phyloP scores from a whole-genome alignment of 805 yeast genomes.

The Cyberlindnera euphorbiiphila region DNA sequence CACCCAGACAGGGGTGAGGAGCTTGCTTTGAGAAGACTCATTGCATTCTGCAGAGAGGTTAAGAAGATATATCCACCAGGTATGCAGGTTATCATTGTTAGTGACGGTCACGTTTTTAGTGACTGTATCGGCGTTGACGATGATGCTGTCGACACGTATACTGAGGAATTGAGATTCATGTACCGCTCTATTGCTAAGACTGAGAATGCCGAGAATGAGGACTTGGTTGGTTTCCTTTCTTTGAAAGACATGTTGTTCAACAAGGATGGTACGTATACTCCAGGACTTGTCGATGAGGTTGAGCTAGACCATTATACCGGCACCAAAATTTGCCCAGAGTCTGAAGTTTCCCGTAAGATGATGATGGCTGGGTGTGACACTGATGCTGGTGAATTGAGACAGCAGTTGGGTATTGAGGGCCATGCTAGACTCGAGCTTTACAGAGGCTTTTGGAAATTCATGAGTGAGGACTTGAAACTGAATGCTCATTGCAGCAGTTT shows the following conservation, averaged over 20 bases:
- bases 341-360: constrained; percentile 38
- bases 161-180: constrained; percentile 40
- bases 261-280: constrained; percentile 30
- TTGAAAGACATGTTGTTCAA: constrained; percentile 38
- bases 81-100: constrained; percentile 50
- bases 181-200: constrained; percentile 30
- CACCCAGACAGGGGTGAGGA: constrained; percentile 55
- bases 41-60: constrained; percentile 31
- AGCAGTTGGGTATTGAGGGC: constrained; percentile 52
- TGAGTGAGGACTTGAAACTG: constrained; percentile 52
- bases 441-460: constrained; percentile 56
- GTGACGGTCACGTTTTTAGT: constrained; percentile 64
- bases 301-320: constrained; percentile 36
- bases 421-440: constrained; percentile 52
- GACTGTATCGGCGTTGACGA: constrained; percentile 64
- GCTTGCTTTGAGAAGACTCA: constrained; percentile 36
- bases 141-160: constrained; percentile 46
- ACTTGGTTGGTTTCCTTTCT: constrained; percentile 37
- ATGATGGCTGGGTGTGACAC: constrained; percentile 44
- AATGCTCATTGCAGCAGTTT: constrained; percentile 36
- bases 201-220: constrained; percentile 29
- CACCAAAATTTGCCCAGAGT: constrained; percentile 33
- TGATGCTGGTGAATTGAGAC: constrained; percentile 60
- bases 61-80: constrained; percentile 50
- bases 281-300: constrained; percentile 28